Base-by-base conservation (phyloP, 345 rosid genomes). In the Eucalyptus caleyi region DNA sequence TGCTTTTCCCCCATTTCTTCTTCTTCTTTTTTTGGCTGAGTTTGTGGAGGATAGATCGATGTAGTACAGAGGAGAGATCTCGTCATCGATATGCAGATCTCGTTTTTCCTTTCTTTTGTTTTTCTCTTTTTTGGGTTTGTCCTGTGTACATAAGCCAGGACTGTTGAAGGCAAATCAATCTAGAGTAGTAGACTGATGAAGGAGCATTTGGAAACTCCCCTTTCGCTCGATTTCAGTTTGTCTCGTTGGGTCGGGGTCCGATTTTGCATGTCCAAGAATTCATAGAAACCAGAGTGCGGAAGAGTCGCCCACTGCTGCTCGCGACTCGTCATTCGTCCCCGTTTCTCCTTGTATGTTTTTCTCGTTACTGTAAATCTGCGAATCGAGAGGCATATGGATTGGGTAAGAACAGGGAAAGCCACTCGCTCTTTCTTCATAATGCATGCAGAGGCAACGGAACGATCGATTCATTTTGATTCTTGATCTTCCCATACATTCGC, bases 1-100 rank as follows among this genome's bases (percentile, higher is more conserved):
- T 21, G 11, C 27, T 77, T 77, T 21, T 23, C 26, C 24, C 10
- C 32, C 15, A 27, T 6, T 15, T 0, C 1, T 14, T 4, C 1
- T 62, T 65, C 19, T 8, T 8, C 16, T n/a, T n/a, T 65, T 65
- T n/a, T n/a, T 7, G 40, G 77, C 77, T 65, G 77, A 65, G 77
- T 16, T 77, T 40, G 85, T 77, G 47, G 85, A 77, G 85, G 47
- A 77, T 77, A 77, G 47, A 77, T 11, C 85, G 47, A 40, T 77
- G 85, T 77, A 77, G 85, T 2, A 6, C 85, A 77, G 85, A 40
- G 9, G 85, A 77, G 85, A 77, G 85, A 77, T 77, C 85, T 40
- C 16, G 85, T 40, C 47, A 21, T 23, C 13, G 2, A 1, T 77
- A 21, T 11, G 14, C 85, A 77, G 85, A 77, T 77, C 85, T 77